Evolutionary conservation across 2,329 filamentous ascomycete species (phyloP), one percentile per base, ranked within the genome.

Genomic region (Exophiala sp.): DNA sequence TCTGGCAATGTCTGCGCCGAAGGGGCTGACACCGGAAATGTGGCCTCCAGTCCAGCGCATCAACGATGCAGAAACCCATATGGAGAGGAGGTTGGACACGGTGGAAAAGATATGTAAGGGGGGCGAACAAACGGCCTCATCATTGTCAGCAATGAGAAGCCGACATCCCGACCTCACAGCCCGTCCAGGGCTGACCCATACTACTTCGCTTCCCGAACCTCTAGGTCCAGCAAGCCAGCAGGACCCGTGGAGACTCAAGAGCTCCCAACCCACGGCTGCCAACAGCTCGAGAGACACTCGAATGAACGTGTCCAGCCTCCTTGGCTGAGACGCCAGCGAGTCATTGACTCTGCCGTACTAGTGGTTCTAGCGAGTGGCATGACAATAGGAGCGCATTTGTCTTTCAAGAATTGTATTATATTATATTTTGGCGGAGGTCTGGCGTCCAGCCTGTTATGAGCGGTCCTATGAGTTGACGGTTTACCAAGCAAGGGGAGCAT

Each of bases 1-100:
- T 42, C 60, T 69, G 5, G 53, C 59, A 45, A 62, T 68, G 48
- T 65, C 68, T 7, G 61, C 67, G 9, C 68, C 69, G 1, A 63
- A 73, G 32, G 70, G 72, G 48, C 43, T 35, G 18, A 37, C 47
- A 18, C 19, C 45, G 22, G 47, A 53, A 9, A 18, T 48, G 38
- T 53, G 50, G 54, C 32, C 51, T 14, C 47, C 51, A 21, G 23
- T 41, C 35, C 44, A 41, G 2, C 41, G 40, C 14, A 22, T 30
- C 22, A 27, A 46, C 18, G 43, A 30, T 35, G 34, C 24, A 8
- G 46, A 46, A 3, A 39, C 34, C 37, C 40, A 29, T 41, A 18
- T 18, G 11, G 43, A 49, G 21, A 16, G 11, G 19, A 35, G 32
- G 22, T 21, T 42, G 2, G 32, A 43, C 14, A 19, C 4, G 34